Evolutionary conservation across 257 asterid species (phyloP).

Genomic region (Henckelia pumila): DNA sequence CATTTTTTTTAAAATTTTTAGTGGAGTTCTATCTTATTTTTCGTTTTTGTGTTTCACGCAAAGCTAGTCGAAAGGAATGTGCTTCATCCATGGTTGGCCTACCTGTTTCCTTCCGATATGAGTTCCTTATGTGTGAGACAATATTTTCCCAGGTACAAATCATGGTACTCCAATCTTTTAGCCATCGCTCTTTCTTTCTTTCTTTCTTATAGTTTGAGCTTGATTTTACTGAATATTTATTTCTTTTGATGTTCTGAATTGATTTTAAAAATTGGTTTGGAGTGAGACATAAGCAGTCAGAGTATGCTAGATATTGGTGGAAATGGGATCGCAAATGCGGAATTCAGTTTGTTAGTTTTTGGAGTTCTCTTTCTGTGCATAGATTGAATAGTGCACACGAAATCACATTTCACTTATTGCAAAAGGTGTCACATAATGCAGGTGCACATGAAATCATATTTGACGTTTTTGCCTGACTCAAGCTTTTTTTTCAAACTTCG

Average conservation of each 20-base stretch:
- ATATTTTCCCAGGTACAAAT: conserved; percentile 89
- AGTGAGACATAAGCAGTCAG: conserved; percentile 9
- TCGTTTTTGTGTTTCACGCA: conserved; percentile 62
- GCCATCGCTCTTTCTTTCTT: neutral
- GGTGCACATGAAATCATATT: too few species aligned
- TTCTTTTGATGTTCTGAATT: conserved; percentile 5
- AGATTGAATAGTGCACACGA: neutral
- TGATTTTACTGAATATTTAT: conserved; percentile 7
- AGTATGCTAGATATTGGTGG: conserved; percentile 13
- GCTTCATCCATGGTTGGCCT: conserved; percentile 96
- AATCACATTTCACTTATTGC: neutral
- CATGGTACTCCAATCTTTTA: conserved; percentile 6
- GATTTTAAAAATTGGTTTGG: conserved; percentile 7
- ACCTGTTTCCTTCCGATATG: conserved; percentile 94
- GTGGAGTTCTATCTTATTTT: conserved; percentile 31
- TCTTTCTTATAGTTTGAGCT: neutral
- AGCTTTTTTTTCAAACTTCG: too few species aligned
- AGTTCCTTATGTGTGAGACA: conserved; percentile 98
- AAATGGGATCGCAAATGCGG: neutral
- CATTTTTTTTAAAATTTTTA: neutral
- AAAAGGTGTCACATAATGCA: conserved; percentile 4
- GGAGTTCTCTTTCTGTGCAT: conserved; percentile 11
- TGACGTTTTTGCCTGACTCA: too few species aligned
- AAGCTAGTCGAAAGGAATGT: conserved; percentile 99
- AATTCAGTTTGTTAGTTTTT: conserved; percentile 13